These are phyloP conservation scores for Aurifilum marmelostoma DNA, from an alignment of 2,329 filamentous ascomycete species.

Conservation along the genomic window DNA sequence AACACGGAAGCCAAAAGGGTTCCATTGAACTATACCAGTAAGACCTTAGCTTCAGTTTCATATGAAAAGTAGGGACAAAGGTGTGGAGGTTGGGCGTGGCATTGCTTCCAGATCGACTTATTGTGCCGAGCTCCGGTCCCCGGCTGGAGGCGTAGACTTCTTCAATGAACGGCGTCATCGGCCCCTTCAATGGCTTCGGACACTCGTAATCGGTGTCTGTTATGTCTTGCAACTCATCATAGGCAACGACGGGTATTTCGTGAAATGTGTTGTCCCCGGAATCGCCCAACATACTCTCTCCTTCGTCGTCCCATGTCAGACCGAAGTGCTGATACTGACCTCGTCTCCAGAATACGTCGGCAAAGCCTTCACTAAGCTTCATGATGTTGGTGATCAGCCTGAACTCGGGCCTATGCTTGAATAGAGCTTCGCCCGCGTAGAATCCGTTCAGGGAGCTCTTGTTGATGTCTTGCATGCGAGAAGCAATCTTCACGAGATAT, in stretches of 20 bases:
- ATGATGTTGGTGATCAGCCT: constrained; percentile 45
- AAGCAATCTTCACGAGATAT: constrained; percentile 41
- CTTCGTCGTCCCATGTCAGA: constrained; percentile 16
- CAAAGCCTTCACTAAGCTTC: constrained; percentile 43
- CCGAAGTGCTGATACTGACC: constrained; percentile 38
- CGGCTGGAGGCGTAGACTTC: constrained; percentile 48
- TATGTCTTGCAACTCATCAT: constrained; percentile 36
- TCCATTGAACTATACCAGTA: too few relatives aligned
- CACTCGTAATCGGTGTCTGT: constrained; percentile 35
- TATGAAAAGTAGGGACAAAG: too few relatives aligned
- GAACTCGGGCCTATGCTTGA: constrained; percentile 34
- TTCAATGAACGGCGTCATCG: constrained; percentile 51
- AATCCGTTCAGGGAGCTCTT: constrained; percentile 40
- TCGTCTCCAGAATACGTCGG: constrained; percentile 32
- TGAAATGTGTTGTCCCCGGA: constrained; percentile 9
- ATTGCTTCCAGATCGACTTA: constrained; percentile 46
- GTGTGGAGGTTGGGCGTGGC: too few relatives aligned
- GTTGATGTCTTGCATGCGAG: constrained; percentile 36
- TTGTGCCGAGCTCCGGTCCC: constrained; percentile 59
- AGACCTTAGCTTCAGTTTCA: too few relatives aligned
- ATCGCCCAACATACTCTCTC: constrained; percentile 31
- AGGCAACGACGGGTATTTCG: constrained; percentile 14
- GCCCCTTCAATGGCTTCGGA: constrained; percentile 20
- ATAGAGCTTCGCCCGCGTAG: constrained; percentile 40
- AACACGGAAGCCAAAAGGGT: background rate